Evolutionary conservation across 192 early-diverging fungal species (phyloP).

Genomic region (Lobosporangium transversale): DNA sequence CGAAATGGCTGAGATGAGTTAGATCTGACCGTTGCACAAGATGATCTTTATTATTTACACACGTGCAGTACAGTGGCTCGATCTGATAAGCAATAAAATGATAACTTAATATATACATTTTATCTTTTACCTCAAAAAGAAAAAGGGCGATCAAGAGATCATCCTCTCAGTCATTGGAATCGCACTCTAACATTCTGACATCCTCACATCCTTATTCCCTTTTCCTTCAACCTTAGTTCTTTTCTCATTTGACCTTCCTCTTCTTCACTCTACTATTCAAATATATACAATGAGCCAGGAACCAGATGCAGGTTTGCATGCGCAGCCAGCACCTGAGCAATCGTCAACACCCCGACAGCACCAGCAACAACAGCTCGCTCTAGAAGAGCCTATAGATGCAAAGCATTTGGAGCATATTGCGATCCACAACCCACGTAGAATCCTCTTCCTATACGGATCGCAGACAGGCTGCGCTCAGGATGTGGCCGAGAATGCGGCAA

Average conservation of each 20-base stretch:
- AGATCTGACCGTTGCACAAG: too few relatives aligned
- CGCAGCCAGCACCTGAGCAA: not conserved
- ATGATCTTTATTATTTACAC: too few relatives aligned
- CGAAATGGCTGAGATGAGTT: too few relatives aligned
- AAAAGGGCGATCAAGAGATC: too few relatives aligned
- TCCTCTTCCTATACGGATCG: slow-evolving; percentile 89
- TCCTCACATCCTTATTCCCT: not conserved
- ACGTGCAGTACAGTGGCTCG: too few relatives aligned
- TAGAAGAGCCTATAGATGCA: slow-evolving; percentile 17
- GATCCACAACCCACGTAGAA: slow-evolving; percentile 44
- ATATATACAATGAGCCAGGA: not conserved
- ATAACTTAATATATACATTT: too few relatives aligned
- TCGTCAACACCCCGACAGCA: too few relatives aligned
- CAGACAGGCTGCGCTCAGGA: slow-evolving; percentile 96
- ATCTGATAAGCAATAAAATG: too few relatives aligned
- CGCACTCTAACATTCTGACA: too few relatives aligned
- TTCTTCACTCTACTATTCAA: not conserved
- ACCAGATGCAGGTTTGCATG: not conserved
- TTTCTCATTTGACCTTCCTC: not conserved
- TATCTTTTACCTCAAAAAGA: too few relatives aligned
- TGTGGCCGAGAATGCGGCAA: slow-evolving; percentile 81
- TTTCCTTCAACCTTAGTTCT: not conserved
- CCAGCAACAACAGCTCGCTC: not conserved
- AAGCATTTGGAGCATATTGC: slow-evolving; percentile 34
- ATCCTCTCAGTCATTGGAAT: too few relatives aligned